Percentiles rank a stretch among this genome's conserved stretches.
Evolutionary conservation across 192 early-diverging fungal species (phyloP).

Genomic region (Coemansia sp.): DNA sequence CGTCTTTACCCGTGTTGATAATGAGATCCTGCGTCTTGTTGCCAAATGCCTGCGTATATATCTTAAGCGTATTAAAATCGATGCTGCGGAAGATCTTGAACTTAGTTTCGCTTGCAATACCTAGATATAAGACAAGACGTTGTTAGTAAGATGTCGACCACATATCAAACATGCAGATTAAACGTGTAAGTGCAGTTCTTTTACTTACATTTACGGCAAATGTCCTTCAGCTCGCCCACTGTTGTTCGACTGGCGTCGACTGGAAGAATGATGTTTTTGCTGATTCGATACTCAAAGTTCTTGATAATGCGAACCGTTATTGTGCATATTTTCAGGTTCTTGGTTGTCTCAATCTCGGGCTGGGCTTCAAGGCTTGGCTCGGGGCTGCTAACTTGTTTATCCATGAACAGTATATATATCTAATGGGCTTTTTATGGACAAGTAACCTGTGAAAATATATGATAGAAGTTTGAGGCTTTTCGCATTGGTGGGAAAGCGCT

Average conservation of each 20-base stretch:
- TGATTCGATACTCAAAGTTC: slow-evolving; percentile 86
- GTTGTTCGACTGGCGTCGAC: slow-evolving; percentile 67
- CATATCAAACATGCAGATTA: background rate
- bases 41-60: slow-evolving; percentile 47
- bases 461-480: too few species aligned
- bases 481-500: background rate
- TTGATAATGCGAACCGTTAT: slow-evolving; percentile 88
- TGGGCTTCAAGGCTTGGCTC: background rate
- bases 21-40: slow-evolving; percentile 79
- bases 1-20: slow-evolving; percentile 79
- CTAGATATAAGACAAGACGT: slow-evolving; percentile 9
- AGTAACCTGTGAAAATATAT: background rate
- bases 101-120: slow-evolving; percentile 26
- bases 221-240: slow-evolving; percentile 55
- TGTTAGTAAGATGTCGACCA: background rate
- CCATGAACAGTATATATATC: background rate
- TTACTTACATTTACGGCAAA: slow-evolving; percentile 28
- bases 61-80: slow-evolving; percentile 40
- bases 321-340: background rate
- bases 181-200: background rate
- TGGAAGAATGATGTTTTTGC: slow-evolving; percentile 79
- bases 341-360: background rate
- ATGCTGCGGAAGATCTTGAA: slow-evolving; percentile 39
- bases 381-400: background rate
- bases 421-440: background rate